Evolutionary conservation across 2,329 filamentous ascomycete genomes (phyloP), one percentile per base, ranked within the genome.

Genomic region (Diaporthe destruens): DNA sequence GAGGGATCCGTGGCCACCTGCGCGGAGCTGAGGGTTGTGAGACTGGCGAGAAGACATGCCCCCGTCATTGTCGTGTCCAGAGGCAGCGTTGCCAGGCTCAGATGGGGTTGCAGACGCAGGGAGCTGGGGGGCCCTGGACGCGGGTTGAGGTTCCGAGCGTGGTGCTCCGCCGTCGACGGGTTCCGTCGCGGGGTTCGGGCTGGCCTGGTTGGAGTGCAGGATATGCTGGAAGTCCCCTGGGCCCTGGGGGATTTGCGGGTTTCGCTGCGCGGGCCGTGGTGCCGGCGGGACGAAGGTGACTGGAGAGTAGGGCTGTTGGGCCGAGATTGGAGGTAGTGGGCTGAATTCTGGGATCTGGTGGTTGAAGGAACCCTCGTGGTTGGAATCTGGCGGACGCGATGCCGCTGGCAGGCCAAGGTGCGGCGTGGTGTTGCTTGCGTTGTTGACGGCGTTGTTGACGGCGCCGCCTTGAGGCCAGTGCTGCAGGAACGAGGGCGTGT

Each of bases 161-260:
- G 36, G 67, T 7, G 44, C 32, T 7, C 53, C 44, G 18, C n/a
- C 36, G 2, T 59, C 44, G 54, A 39, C 34, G 18, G 36, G 44
- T 29, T 34, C 47, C 29, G 54, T 18, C 23, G 55, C 29, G 29
- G 67, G 34, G n/a, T 6, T 51, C 6, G 55, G 55, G 44, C 67
- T 70, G 44, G 55, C 25, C 44, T 70, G 67, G 36, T 44, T 61
- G 18, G 67, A 70, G 36, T 70, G 67, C 67, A 70, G 42, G 20
- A 70, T 70, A 18, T 70, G 67, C 20, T 70, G 67, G 32, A 70
- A 70, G 36, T 70, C 67, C 16, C 67, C 67, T 20, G 67, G 67
- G 55, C 67, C 67, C 34, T 70, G 67, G 11, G 67, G 67, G 8
- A 53, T 53, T 7, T 70, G 67, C 23, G 55, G 34, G 20, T 53